Conservation (phyloP, 169 alveolate species). For the Perkinsus marinus region DNA sequence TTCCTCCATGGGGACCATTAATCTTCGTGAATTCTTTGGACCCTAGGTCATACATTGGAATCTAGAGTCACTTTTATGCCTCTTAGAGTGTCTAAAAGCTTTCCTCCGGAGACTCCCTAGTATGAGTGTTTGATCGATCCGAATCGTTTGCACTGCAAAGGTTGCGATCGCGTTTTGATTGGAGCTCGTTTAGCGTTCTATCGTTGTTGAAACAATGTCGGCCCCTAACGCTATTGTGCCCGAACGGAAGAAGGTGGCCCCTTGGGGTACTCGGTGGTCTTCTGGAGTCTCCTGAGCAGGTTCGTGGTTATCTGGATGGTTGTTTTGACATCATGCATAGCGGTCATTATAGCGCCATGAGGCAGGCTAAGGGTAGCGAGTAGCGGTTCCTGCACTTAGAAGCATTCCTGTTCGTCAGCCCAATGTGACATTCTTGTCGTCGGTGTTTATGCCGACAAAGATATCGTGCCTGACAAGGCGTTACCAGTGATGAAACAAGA, state of each 20-base stretch:
- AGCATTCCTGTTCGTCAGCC: background rate
- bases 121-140: no score
- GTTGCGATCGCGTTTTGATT: no score
- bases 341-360: slow-evolving; percentile 56
- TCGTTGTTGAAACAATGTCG: background rate
- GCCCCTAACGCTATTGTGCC: background rate
- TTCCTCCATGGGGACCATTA: no score
- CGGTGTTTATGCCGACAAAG: slow-evolving; percentile 41
- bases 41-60: no score
- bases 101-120: no score
- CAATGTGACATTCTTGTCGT: slow-evolving; percentile 48
- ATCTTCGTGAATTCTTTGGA: no score
- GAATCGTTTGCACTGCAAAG: no score
- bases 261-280: background rate
- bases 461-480: slow-evolving; percentile 42
- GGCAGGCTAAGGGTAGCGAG: slow-evolving; percentile 31
- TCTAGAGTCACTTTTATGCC: no score
- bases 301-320: slow-evolving; percentile 48
- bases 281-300: background rate
- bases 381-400: no score
- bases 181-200: no score
- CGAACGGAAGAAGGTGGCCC: background rate
- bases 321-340: slow-evolving; percentile 52
- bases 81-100: no score
- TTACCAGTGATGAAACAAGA: slow-evolving; percentile 47